These are phyloP conservation scores for Paecilomyces sp. DNA, from an alignment of 2,329 filamentous ascomycete genomes.

Conservation along the genomic window DNA sequence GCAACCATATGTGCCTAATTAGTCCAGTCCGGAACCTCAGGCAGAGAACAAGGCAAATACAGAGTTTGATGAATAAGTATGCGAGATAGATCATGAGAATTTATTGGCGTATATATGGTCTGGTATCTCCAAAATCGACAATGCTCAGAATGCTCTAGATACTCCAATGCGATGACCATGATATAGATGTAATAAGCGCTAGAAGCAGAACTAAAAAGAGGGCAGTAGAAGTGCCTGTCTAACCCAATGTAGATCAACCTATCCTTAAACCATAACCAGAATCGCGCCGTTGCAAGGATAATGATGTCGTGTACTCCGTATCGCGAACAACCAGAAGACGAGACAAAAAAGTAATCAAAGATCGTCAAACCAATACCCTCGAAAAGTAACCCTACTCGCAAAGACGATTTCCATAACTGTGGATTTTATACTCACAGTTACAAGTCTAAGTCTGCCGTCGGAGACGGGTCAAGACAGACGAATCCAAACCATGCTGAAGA, in stretches of 20 bases:
- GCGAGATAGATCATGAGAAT: background rate
- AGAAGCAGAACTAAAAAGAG: background rate
- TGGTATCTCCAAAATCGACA: background rate
- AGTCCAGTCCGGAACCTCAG: background rate
- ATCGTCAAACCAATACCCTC: background rate
- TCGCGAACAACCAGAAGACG: background rate
- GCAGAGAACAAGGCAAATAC: background rate
- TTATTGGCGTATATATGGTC: background rate
- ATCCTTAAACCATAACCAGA: background rate
- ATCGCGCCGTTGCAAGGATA: conserved; percentile 20
- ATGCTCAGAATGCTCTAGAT: background rate
- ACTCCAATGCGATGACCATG: background rate
- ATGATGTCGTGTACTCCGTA: conserved; percentile 16
- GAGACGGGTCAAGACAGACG: conserved; percentile 14
- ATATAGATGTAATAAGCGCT: background rate
- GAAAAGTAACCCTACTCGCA: background rate
- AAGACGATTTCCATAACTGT: background rate
- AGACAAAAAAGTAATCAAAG: background rate
- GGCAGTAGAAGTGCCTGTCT: background rate
- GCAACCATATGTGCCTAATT: background rate
- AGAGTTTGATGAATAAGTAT: background rate
- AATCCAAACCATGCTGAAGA: conserved; percentile 18
- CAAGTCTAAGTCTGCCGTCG: background rate
- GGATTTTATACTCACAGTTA: background rate
- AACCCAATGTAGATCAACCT: background rate